These are phyloP conservation scores for Cerioporus squamosus DNA, from an alignment of 1,284 basidiomycete species.

Conservation along the genomic window DNA sequence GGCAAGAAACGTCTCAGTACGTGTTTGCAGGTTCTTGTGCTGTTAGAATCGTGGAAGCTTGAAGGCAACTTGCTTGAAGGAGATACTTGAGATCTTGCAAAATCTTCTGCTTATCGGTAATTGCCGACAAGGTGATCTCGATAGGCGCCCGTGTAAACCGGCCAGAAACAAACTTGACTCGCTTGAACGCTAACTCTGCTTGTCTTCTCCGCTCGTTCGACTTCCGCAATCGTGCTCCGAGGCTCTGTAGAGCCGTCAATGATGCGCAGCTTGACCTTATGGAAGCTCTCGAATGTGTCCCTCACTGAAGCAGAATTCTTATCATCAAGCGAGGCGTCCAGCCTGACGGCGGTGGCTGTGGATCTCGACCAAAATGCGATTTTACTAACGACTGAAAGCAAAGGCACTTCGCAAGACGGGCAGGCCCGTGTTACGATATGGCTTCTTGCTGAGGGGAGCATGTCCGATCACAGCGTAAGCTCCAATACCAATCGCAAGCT, in stretches of 20 bases:
- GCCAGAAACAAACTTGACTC: neutral
- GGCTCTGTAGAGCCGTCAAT: no score
- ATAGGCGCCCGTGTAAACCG: neutral
- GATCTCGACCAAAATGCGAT: conserved; percentile 71
- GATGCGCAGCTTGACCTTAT: conserved; percentile 12
- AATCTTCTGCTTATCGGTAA: no score
- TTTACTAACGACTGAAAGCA: conserved; percentile 62
- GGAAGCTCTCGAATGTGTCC: neutral
- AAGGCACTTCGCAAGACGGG: conserved; percentile 59
- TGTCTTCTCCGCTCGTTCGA: no score
- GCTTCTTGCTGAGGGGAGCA: conserved; percentile 41
- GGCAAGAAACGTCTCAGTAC: no score
- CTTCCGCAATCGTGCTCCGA: no score
- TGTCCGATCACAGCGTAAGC: conserved; percentile 16
- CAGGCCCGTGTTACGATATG: conserved; percentile 42
- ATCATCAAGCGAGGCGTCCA: neutral
- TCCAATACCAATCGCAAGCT: neutral
- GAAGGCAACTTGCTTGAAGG: no score
- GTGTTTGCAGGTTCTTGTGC: no score
- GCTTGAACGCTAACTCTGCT: neutral
- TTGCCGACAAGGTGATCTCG: neutral
- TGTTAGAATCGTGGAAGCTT: no score
- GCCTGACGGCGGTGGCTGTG: conserved; percentile 53
- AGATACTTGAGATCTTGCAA: no score
- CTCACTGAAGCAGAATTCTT: conserved; percentile 9